These are phyloP conservation scores for Lathyrus tuberosus DNA, from an alignment of 306 rosid species.

Conservation along the genomic window DNA sequence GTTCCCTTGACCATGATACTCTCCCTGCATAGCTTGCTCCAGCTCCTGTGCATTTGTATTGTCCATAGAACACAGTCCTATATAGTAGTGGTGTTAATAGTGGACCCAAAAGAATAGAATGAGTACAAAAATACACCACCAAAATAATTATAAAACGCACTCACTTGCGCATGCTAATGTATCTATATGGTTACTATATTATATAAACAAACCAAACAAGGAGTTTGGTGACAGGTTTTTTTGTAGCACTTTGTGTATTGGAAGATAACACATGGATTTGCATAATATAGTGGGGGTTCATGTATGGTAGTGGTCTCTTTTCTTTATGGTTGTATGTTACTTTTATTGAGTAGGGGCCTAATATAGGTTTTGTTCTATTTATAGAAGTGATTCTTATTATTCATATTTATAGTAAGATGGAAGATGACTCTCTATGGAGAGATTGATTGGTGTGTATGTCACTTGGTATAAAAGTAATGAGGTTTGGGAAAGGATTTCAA, in stretches of 20 bases:
- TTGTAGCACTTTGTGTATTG: slow-evolving; percentile 11
- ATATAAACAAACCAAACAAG: slow-evolving; percentile 14
- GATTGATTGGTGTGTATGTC: background rate
- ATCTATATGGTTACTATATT: background rate
- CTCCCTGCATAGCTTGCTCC: slow-evolving; percentile 72
- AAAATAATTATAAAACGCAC: slow-evolving; percentile 30
- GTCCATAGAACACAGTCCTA: slow-evolving; percentile 85
- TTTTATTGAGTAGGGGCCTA: slow-evolving; percentile 16
- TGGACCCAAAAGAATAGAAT: slow-evolving; percentile 35
- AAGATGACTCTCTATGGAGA: background rate
- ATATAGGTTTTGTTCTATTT: slow-evolving; percentile 6
- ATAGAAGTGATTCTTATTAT: background rate
- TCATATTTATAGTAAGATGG: slow-evolving; percentile 6
- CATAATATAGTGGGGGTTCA: slow-evolving; percentile 28
- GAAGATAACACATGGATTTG: slow-evolving; percentile 54
- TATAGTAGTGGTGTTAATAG: background rate
- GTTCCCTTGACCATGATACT: slow-evolving; percentile 81
- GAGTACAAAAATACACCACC: slow-evolving; percentile 5
- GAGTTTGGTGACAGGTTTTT: slow-evolving; percentile 18
- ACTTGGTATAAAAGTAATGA: background rate
- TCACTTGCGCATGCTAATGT: slow-evolving; percentile 43
- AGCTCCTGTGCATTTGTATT: slow-evolving; percentile 71
- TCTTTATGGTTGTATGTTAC: background rate
- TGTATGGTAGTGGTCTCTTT: slow-evolving; percentile 8
- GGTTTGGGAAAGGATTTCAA: background rate